Evolutionary conservation across 1,139 yeast genomes (phyloP).

Genomic region (Kodamaea arcana): DNA sequence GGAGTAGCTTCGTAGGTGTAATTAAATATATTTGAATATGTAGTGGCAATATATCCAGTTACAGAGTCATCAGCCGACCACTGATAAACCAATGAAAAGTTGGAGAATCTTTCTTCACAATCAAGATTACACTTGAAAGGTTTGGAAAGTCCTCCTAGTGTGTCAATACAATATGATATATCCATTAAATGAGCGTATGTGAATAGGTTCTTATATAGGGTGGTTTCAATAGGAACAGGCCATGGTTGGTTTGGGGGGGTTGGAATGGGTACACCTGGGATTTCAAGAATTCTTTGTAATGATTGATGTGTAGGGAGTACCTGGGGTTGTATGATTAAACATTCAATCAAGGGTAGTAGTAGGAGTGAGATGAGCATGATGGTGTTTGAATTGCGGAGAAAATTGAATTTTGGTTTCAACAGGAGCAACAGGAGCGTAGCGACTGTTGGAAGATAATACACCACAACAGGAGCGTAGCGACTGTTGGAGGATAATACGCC

Average conservation of each 20-base stretch:
- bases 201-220: slow-evolving; percentile 26
- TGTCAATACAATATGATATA: slow-evolving; percentile 47
- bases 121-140: slow-evolving; percentile 46
- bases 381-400: no score
- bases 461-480: no score
- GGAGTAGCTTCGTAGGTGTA: slow-evolving; percentile 10
- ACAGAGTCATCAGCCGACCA: slow-evolving; percentile 44
- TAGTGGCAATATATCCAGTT: slow-evolving; percentile 38
- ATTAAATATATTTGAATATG: slow-evolving; percentile 25
- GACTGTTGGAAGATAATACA: no score
- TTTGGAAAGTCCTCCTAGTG: slow-evolving; percentile 26
- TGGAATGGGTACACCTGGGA: not conserved
- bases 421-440: no score
- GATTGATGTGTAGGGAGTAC: no score
- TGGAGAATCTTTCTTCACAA: slow-evolving; percentile 39
- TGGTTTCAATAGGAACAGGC: slow-evolving; percentile 16
- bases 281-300: no score
- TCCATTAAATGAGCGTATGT: slow-evolving; percentile 48
- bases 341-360: no score
- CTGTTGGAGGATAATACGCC: no score
- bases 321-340: no score
- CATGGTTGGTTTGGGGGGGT: not conserved
- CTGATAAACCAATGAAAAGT: slow-evolving; percentile 39
- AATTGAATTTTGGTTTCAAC: no score
- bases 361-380: no score